Evolutionary conservation across 2,329 filamentous ascomycete genomes (phyloP).

Genomic region (Zymoseptoria passerinii): DNA sequence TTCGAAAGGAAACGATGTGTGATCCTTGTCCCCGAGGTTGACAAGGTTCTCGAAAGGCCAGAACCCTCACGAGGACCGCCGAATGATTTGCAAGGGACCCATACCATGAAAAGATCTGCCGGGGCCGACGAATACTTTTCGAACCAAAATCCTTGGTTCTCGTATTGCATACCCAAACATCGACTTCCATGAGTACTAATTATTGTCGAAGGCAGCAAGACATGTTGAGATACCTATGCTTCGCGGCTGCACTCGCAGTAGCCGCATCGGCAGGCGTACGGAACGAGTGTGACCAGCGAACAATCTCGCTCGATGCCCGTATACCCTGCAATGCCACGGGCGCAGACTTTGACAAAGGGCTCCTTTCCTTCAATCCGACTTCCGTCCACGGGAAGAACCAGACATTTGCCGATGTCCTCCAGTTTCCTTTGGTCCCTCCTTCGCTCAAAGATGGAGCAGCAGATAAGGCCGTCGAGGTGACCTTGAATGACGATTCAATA

Average conservation of each 20-base stretch:
- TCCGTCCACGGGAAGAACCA: slow-evolving; percentile 48
- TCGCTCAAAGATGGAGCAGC: slow-evolving; percentile 41
- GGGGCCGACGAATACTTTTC: not conserved
- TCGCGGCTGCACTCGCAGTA: not conserved
- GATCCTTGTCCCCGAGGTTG: no score
- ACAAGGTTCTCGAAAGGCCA: no score
- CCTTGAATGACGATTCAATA: slow-evolving; percentile 51
- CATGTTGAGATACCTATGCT: not conserved
- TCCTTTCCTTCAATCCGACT: slow-evolving; percentile 43
- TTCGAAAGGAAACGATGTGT: no score
- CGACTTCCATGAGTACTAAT: not conserved
- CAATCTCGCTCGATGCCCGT: slow-evolving; percentile 34
- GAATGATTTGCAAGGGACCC: no score
- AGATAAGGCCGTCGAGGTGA: slow-evolving; percentile 45
- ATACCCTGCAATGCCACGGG: slow-evolving; percentile 33
- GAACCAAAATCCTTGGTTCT: not conserved
- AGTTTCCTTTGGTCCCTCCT: slow-evolving; percentile 36
- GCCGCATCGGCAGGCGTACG: not conserved
- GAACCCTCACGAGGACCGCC: no score
- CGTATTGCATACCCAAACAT: not conserved
- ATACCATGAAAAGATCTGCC: not conserved
- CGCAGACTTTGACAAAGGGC: slow-evolving; percentile 35
- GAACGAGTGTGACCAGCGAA: not conserved
- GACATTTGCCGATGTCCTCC: slow-evolving; percentile 44
- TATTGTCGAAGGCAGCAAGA: not conserved